phyloP scores from a whole-genome alignment of 2,329 filamentous ascomycete genomes.

The Xylaria digitata region DNA sequence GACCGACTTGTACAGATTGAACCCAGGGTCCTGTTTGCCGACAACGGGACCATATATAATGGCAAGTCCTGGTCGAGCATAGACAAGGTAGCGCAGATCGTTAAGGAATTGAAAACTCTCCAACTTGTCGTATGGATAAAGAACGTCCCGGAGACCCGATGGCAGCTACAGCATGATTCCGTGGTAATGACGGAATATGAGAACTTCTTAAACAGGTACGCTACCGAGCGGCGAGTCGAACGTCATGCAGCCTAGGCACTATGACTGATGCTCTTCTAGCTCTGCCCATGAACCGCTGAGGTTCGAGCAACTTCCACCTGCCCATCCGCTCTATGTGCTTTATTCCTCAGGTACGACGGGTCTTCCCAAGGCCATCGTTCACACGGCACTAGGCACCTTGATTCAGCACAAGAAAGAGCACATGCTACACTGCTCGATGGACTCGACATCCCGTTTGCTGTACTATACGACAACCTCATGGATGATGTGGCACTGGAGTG shows the following conservation, averaged over 20 bases:
- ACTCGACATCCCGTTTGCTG: constrained; percentile 78
- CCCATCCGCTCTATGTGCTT: constrained; percentile 92
- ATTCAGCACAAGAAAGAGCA: constrained; percentile 99
- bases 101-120: constrained; percentile 72
- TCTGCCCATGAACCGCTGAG: constrained; percentile 60
- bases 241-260: not conserved
- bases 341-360: constrained; percentile 93
- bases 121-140: constrained; percentile 79
- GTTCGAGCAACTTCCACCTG: constrained; percentile 83
- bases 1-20: constrained; percentile 88
- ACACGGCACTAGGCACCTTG: constrained; percentile 88
- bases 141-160: constrained; percentile 62
- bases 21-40: constrained; percentile 84
- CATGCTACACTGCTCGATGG: constrained; percentile 84
- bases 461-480: constrained; percentile 96
- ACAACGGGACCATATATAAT: constrained; percentile 84
- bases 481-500: constrained; percentile 99
- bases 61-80: constrained; percentile 86
- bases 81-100: constrained; percentile 82
- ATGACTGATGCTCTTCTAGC: constrained; percentile 46
- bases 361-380: constrained; percentile 91
- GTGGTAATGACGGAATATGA: constrained; percentile 59
- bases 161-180: constrained; percentile 58
- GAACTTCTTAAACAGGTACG: constrained; percentile 56
- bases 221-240: not conserved